Evolutionary conservation across 2,329 filamentous ascomycete genomes (phyloP).

Genomic region (Amauroascus verrucosus): DNA sequence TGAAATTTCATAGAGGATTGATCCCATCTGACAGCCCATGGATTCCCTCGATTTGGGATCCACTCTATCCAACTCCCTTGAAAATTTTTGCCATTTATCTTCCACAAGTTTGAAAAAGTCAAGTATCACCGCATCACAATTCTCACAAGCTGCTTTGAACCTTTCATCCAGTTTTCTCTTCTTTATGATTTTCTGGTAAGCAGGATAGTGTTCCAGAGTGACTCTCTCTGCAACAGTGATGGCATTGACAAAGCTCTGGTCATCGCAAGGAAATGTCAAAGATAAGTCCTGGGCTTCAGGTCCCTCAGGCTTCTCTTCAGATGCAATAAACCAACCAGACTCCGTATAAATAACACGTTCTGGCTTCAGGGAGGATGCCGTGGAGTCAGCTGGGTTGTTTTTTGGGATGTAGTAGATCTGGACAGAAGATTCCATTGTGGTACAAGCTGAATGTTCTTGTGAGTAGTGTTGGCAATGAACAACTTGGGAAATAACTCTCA

Average conservation of each 20-base stretch:
- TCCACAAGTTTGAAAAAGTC: neutral
- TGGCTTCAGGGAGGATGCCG: no score
- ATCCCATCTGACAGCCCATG: neutral
- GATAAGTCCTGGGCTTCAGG: neutral
- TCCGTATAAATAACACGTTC: neutral
- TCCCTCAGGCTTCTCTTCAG: neutral
- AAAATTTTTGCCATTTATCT: neutral
- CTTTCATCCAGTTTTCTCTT: neutral
- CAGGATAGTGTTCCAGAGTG: neutral
- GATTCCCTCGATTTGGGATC: neutral
- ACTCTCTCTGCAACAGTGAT: neutral
- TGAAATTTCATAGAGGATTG: neutral
- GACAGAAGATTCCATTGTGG: neutral
- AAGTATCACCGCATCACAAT: neutral
- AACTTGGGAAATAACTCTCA: neutral
- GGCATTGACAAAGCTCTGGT: neutral
- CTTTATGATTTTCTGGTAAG: slow-evolving; percentile 1
- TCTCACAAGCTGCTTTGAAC: neutral
- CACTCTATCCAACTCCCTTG: neutral
- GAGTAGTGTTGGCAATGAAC: neutral
- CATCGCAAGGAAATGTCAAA: neutral
- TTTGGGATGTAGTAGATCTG: neutral
- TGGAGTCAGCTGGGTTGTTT: neutral
- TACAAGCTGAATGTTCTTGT: neutral
- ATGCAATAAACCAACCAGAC: neutral